These are phyloP conservation scores for Marasmius fiardii DNA, from an alignment of 1,284 basidiomycete species.

Conservation along the genomic window DNA sequence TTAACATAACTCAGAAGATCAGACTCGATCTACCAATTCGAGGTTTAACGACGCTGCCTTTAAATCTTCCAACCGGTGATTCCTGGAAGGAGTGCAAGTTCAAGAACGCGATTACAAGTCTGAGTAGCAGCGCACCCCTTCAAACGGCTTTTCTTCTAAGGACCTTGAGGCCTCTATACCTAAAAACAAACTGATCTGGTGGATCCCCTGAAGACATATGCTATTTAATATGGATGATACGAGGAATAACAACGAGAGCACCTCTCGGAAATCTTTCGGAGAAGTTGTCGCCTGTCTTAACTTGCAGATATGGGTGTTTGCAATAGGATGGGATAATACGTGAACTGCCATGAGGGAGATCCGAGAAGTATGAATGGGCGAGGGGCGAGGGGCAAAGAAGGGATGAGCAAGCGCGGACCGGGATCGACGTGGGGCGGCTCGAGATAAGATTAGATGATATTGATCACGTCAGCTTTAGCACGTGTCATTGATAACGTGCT, in stretches of 20 bases:
- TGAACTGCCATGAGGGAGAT: conserved; percentile 39
- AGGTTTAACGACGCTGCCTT: conserved; percentile 63
- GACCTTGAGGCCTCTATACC: conserved; percentile 73
- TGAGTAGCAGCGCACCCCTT: conserved; percentile 47
- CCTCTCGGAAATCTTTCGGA: conserved; percentile 79
- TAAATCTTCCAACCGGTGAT: conserved; percentile 68
- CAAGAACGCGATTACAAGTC: neutral
- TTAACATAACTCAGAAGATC: neutral
- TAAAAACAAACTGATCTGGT: conserved; percentile 68
- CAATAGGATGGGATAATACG: conserved; percentile 68
- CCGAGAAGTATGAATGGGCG: neutral
- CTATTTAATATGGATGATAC: neutral
- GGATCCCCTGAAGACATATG: conserved; percentile 47
- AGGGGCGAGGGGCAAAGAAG: neutral
- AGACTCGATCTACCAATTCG: conserved; percentile 52
- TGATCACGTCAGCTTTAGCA: neutral
- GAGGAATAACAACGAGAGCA: conserved; percentile 26
- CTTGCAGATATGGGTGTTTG: conserved; percentile 69
- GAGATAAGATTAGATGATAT: neutral
- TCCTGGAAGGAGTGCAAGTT: conserved; percentile 32
- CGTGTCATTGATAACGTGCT: neutral
- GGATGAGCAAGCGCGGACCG: no score
- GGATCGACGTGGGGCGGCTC: no score
- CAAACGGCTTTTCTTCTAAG: conserved; percentile 56
- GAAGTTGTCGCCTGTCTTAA: conserved; percentile 61